Conservation (phyloP, 73 alveolate species). For the Paramecium sonneborni region DNA sequence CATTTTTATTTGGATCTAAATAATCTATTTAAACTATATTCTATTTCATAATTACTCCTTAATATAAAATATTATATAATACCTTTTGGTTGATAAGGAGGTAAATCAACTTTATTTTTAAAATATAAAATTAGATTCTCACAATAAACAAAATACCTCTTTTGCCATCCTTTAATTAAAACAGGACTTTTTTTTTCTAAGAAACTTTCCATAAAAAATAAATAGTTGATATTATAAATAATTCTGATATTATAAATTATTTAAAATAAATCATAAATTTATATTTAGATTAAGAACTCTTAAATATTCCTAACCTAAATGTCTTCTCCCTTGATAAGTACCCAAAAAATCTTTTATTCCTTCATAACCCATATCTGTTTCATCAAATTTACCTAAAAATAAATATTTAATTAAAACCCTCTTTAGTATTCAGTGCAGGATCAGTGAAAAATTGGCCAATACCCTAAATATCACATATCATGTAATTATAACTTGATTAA, state of each 20-base stretch:
- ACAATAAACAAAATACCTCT: neutral
- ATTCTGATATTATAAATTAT: too few relatives aligned
- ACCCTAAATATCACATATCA: neutral
- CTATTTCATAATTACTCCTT: neutral
- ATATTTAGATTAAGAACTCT: neutral
- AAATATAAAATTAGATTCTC: neutral
- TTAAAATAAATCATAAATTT: too few relatives aligned
- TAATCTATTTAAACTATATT: conserved; percentile 12
- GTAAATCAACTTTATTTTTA: conserved; percentile 26
- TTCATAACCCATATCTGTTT: conserved; percentile 11
- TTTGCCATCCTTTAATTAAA: conserved; percentile 12
- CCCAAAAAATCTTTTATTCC: neutral
- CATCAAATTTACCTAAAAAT: conserved; percentile 1
- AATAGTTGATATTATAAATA: too few relatives aligned
- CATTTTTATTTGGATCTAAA: conserved; percentile 47
- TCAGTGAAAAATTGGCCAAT: neutral
- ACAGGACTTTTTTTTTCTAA: conserved; percentile 23
- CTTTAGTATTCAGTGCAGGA: conserved; percentile 22
- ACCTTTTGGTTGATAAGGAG: conserved; percentile 49
- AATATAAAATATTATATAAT: neutral
- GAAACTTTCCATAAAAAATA: conserved; percentile 21
- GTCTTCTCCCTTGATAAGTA: neutral
- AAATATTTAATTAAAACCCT: neutral
- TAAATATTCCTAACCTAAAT: neutral
- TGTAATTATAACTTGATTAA: neutral